These are phyloP conservation scores for Chrysoporthe puriensis DNA, from an alignment of 2,329 filamentous ascomycete genomes.

Conservation along the genomic window DNA sequence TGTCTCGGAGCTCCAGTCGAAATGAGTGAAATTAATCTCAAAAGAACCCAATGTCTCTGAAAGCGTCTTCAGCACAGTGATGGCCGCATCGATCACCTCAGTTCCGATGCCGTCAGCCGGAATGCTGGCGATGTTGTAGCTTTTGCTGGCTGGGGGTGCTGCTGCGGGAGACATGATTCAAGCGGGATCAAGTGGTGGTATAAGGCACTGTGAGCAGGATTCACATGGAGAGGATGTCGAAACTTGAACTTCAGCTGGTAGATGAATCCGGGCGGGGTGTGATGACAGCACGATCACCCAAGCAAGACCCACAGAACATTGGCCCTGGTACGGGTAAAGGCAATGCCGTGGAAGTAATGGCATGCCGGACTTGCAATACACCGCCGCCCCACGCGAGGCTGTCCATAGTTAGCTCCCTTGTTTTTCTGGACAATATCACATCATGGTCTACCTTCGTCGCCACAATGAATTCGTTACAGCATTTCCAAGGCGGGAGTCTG, in stretches of 20 bases:
- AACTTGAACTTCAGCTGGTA: slow-evolving; percentile 10
- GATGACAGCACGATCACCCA: background rate
- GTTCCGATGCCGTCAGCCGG: slow-evolving; percentile 67
- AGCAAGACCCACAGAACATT: background rate
- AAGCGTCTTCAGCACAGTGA: slow-evolving; percentile 62
- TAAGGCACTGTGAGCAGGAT: too few relatives aligned
- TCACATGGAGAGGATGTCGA: background rate
- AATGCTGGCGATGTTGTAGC: slow-evolving; percentile 59
- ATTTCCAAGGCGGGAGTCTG: background rate
- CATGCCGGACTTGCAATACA: slow-evolving; percentile 11
- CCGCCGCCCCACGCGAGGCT: background rate
- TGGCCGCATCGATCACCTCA: slow-evolving; percentile 64
- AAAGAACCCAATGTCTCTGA: slow-evolving; percentile 58
- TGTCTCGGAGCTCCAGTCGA: slow-evolving; percentile 70
- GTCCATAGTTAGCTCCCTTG: background rate
- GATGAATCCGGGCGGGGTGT: background rate
- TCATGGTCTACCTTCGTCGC: background rate
- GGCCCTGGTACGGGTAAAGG: slow-evolving; percentile 19
- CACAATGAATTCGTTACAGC: background rate
- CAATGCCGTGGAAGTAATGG: slow-evolving; percentile 20
- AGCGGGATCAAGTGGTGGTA: background rate
- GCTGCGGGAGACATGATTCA: slow-evolving; percentile 25
- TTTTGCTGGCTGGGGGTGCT: slow-evolving; percentile 19
- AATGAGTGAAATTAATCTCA: slow-evolving; percentile 60
- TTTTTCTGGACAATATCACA: background rate